These are phyloP conservation scores for Aspergillus aculeatus DNA, from an alignment of 2,329 filamentous ascomycete genomes.

Conservation along the genomic window DNA sequence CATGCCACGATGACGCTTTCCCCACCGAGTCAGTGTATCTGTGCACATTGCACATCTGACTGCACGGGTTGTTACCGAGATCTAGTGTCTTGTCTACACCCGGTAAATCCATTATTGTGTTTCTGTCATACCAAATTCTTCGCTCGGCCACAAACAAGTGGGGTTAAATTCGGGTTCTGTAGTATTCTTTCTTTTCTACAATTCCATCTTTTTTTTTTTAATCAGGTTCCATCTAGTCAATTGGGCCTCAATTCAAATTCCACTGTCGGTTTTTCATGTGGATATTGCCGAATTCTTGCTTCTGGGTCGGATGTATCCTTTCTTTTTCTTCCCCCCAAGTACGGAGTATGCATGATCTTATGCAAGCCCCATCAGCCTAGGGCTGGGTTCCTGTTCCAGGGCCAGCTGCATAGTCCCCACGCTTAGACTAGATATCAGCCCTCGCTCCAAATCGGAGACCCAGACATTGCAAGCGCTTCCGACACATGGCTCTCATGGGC, in stretches of 20 bases:
- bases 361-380: constrained; percentile 8
- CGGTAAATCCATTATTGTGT: background rate
- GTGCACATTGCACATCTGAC: constrained; percentile 10
- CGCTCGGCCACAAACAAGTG: background rate
- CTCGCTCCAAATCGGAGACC: constrained; percentile 6
- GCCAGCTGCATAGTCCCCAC: constrained; percentile 20
- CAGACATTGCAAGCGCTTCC: constrained; percentile 8
- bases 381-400: constrained; percentile 3
- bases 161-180: background rate
- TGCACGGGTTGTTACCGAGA: constrained; percentile 7
- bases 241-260: background rate
- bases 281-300: background rate
- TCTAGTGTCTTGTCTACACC: background rate
- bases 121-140: background rate
- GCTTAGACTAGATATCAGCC: constrained; percentile 13
- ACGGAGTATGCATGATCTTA: background rate
- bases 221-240: no score
- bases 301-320: background rate
- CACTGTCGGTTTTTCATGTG: background rate
- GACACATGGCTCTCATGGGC: constrained; percentile 20
- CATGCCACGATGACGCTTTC: constrained; percentile 7
- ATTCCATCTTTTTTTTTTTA: no score
- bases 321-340: background rate
- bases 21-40: background rate
- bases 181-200: background rate